phyloP scores from a whole-genome alignment of 345 rosid genomes.

The Mangifera indica region DNA sequence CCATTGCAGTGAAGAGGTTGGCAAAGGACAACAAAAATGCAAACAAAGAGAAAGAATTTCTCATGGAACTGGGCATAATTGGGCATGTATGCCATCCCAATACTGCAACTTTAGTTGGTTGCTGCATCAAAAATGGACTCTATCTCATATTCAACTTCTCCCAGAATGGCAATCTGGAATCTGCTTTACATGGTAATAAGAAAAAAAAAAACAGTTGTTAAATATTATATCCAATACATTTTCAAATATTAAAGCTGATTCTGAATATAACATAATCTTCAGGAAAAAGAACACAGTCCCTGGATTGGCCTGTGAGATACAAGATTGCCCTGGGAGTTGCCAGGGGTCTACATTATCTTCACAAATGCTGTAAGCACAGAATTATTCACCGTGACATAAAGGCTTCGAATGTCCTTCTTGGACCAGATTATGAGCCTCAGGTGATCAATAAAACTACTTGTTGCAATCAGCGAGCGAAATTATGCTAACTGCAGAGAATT shows the following conservation, averaged over 20 bases:
- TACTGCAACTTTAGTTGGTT: slow-evolving; percentile 75
- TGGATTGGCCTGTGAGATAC: slow-evolving; percentile 72
- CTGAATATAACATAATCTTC: slow-evolving; percentile 6
- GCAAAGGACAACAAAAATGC: slow-evolving; percentile 72
- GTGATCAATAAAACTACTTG: slow-evolving; percentile 30
- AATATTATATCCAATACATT: too few species aligned
- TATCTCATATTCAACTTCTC: slow-evolving; percentile 77
- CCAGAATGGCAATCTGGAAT: slow-evolving; percentile 70
- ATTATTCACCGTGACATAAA: slow-evolving; percentile 95
- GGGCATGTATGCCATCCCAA: slow-evolving; percentile 88
- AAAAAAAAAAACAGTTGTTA: not conserved
- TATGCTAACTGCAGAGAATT: not conserved
- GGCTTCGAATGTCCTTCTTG: slow-evolving; percentile 90
- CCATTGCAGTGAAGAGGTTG: slow-evolving; percentile 80
- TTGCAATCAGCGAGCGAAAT: not conserved
- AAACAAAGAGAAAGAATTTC: slow-evolving; percentile 80
- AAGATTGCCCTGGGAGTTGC: slow-evolving; percentile 79
- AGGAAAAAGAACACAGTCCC: slow-evolving; percentile 38
- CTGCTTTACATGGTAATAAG: slow-evolving; percentile 70
- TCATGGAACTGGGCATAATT: slow-evolving; percentile 74
- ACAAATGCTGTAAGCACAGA: slow-evolving; percentile 78
- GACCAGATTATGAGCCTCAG: slow-evolving; percentile 86
- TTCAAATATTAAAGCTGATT: not conserved
- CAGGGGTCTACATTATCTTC: slow-evolving; percentile 85
- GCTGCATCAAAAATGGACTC: slow-evolving; percentile 84